These are phyloP conservation scores for Xylariaceae sp. DNA, from an alignment of 2,329 filamentous ascomycete species.

Conservation along the genomic window DNA sequence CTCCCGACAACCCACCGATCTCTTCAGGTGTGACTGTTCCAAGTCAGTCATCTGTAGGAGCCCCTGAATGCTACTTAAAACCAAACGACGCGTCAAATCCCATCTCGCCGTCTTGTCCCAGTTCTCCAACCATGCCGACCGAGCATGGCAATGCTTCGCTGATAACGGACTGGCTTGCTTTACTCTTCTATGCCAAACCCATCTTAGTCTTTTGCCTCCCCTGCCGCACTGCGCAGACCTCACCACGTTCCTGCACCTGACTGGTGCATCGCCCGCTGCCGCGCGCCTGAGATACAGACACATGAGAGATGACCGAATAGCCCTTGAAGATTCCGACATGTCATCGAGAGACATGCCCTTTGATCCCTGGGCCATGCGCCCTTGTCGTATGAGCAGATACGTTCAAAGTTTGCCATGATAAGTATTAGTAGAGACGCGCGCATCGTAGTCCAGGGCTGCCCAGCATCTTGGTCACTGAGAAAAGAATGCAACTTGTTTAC, in stretches of 20 bases:
- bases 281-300: conserved; percentile 13
- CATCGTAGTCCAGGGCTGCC: too few relatives aligned
- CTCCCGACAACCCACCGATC: background rate
- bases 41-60: background rate
- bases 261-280: conserved; percentile 23
- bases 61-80: background rate
- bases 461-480: too few relatives aligned
- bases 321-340: too few relatives aligned
- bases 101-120: background rate
- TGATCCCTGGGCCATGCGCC: too few relatives aligned
- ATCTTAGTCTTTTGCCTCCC: conserved; percentile 1
- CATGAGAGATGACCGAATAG: conserved; percentile 1
- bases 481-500: too few relatives aligned
- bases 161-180: background rate
- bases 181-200: background rate
- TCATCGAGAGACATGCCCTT: too few relatives aligned
- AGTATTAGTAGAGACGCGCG: too few relatives aligned
- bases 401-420: too few relatives aligned
- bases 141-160: background rate
- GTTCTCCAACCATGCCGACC: background rate
- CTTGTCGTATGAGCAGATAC: too few relatives aligned
- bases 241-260: conserved; percentile 26
- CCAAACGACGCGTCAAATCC: background rate
- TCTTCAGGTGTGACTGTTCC: background rate
- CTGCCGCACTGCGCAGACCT: conserved; percentile 15